Conservation (phyloP, 2,329 filamentous ascomycete genomes). For the Pseudophaeomoniella oleicola region DNA sequence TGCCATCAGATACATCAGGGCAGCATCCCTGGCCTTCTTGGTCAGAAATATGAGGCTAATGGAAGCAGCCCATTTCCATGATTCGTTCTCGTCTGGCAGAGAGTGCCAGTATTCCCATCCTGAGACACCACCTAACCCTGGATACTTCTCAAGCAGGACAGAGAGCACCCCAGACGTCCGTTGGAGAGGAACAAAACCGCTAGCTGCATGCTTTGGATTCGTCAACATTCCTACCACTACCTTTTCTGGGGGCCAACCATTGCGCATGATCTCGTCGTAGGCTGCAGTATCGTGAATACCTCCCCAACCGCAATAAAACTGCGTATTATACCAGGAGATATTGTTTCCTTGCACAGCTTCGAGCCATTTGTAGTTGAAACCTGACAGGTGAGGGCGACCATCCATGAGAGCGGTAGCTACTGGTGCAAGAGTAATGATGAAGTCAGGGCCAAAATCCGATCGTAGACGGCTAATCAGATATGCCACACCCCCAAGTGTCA, state of each 20-base stretch:
- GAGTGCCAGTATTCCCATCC: conserved; percentile 78
- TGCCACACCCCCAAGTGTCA: conserved; percentile 51
- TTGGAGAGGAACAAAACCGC: conserved; percentile 47
- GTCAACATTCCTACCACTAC: conserved; percentile 73
- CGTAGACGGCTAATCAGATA: conserved; percentile 54
- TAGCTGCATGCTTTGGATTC: conserved; percentile 55
- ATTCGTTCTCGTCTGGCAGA: conserved; percentile 43
- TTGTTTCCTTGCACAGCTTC: conserved; percentile 51
- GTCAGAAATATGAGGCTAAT: conserved; percentile 41
- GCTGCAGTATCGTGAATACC: conserved; percentile 37
- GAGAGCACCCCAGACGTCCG: conserved; percentile 42
- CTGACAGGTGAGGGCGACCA: conserved; percentile 50
- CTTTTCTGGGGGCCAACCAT: conserved; percentile 57
- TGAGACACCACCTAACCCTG: conserved; percentile 72
- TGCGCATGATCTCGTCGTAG: conserved; percentile 26
- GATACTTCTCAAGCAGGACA: conserved; percentile 43
- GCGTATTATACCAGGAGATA: conserved; percentile 76
- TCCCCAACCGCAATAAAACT: conserved; percentile 90
- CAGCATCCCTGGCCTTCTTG: conserved; percentile 21
- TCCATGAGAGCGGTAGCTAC: conserved; percentile 60
- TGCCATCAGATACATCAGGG: conserved; percentile 18
- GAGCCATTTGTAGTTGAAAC: conserved; percentile 65
- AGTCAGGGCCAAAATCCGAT: conserved; percentile 32
- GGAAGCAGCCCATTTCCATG: conserved; percentile 65
- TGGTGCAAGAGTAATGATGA: conserved; percentile 69